Evolutionary conservation across 441 rosid species (phyloP).

Genomic region (Euphorbia corollata): DNA sequence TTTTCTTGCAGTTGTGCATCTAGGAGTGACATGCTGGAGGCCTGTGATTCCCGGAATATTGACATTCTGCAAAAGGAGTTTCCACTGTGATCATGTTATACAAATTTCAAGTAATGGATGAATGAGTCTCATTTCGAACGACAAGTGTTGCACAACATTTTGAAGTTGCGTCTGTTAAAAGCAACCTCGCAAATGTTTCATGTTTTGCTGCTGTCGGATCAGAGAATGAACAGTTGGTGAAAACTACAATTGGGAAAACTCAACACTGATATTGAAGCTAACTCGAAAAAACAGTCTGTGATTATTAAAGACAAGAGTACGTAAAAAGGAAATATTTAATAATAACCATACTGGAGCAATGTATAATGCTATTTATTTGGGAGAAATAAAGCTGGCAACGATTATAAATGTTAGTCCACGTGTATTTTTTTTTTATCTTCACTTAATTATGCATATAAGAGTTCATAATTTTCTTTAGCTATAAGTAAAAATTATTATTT

Average conservation of each 20-base stretch:
- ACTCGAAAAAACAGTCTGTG: background rate
- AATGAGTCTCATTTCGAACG: background rate
- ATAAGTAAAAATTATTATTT: too few species aligned
- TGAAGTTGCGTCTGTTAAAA: background rate
- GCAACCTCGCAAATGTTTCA: background rate
- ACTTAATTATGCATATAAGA: too few species aligned
- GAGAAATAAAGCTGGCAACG: too few species aligned
- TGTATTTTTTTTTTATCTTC: too few species aligned
- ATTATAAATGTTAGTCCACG: too few species aligned
- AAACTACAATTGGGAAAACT: background rate
- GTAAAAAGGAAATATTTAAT: too few species aligned
- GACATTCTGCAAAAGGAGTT: slow-evolving; percentile 82
- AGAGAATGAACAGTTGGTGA: background rate
- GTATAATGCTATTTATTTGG: too few species aligned
- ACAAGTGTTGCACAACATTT: background rate
- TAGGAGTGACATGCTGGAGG: slow-evolving; percentile 78
- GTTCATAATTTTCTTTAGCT: too few species aligned
- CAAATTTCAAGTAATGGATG: background rate
- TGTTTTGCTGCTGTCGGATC: background rate
- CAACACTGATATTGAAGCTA: background rate
- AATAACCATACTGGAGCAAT: too few species aligned
- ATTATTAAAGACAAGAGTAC: too few species aligned
- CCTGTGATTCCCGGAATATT: slow-evolving; percentile 83
- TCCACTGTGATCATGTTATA: slow-evolving; percentile 42
- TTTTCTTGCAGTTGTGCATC: slow-evolving; percentile 65